These are phyloP conservation scores for Triticum aestivum DNA, from an alignment of 176 grass and related monocot species.

Conservation along the genomic window IWGSC_CS_RefSeq_v2.1 NC_057795.1:511155297-511155796, in stretches of 20 bases:
- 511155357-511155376: neutral
- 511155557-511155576: neutral
- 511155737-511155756: neutral
- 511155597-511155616: neutral
- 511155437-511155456: constrained; percentile 91
- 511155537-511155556: neutral
- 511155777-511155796: neutral
- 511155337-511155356: neutral
- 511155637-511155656: neutral
- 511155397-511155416: constrained; percentile 53
- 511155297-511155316: constrained; percentile 30
- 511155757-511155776: too few relatives aligned
- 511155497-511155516: constrained; percentile 77
- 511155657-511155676: neutral
- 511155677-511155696: neutral
- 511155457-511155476: constrained; percentile 60
- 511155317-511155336: neutral
- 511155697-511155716: neutral
- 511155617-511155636: neutral
- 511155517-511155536: constrained; percentile 57
- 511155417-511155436: constrained; percentile 89
- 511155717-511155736: neutral
- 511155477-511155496: constrained; percentile 79
- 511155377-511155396: neutral
- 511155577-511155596: neutral